Conservation (phyloP, 495 filamentous ascomycete species). For the Pyrenula aspistea region DNA sequence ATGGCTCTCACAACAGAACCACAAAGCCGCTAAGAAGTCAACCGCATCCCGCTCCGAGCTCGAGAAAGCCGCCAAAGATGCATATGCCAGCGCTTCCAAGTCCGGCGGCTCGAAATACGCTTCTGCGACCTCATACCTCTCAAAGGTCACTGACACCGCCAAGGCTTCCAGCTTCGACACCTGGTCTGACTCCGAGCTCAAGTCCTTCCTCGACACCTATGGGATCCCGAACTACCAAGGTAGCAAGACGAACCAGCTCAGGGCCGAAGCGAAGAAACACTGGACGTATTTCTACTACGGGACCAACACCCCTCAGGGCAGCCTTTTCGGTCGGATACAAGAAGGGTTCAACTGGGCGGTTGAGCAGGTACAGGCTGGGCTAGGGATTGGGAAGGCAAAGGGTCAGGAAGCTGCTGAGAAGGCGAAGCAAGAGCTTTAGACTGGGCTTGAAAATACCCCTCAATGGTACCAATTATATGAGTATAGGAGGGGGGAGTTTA, state of each 20-base stretch:
- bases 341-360: conserved; percentile 48
- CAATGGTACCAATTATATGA: too few species aligned
- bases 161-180: conserved; percentile 65
- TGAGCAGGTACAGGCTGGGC: conserved; percentile 47
- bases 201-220: conserved; percentile 71
- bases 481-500: too few species aligned
- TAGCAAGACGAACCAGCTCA: conserved; percentile 50
- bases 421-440: neutral
- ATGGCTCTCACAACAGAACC: conserved; percentile 56
- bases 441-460: too few species aligned
- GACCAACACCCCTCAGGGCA: conserved; percentile 50
- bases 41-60: conserved; percentile 62
- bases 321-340: conserved; percentile 51
- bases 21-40: conserved; percentile 53
- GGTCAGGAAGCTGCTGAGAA: conserved; percentile 34
- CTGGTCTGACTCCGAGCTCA: conserved; percentile 74
- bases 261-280: conserved; percentile 57
- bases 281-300: conserved; percentile 69
- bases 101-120: conserved; percentile 56
- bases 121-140: conserved; percentile 61
- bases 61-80: conserved; percentile 54
- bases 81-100: conserved; percentile 58
- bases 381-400: conserved; percentile 49
- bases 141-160: conserved; percentile 52
- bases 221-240: conserved; percentile 65